A percentile compares a stretch with the other conserved stretches of the same genome.
These are phyloP conservation scores for Nakaseomyces sp. DNA, from an alignment of 1,139 yeast genomes.

Conservation along the genomic window DNA sequence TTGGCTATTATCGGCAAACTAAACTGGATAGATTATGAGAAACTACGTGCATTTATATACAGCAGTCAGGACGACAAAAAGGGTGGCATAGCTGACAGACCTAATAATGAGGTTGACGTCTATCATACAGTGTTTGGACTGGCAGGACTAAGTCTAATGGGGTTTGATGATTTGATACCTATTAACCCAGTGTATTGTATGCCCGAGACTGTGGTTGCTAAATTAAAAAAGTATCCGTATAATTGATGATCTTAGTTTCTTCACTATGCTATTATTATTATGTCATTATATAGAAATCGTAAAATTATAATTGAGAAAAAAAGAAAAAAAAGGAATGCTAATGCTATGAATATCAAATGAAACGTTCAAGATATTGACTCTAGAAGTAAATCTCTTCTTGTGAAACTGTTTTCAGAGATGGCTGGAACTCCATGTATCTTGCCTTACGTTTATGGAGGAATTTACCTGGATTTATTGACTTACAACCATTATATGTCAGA, in stretches of 20 bases:
- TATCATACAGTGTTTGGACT: conserved; percentile 88
- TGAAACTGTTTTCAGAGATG: conserved; percentile 42
- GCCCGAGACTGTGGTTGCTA: conserved; percentile 43
- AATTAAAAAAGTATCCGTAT: conserved; percentile 43
- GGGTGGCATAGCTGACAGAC: conserved; percentile 92
- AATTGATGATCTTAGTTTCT: neutral
- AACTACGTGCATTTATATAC: conserved; percentile 57
- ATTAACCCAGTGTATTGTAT: conserved; percentile 86
- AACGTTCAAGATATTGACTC: no score
- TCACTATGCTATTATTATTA: neutral
- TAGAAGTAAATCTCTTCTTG: conserved; percentile 42
- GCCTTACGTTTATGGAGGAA: conserved; percentile 44
- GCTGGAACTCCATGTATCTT: conserved; percentile 63
- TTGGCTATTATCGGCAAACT: conserved; percentile 56
- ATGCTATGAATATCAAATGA: neutral
- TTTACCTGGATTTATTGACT: conserved; percentile 62
- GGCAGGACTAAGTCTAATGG: conserved; percentile 74
- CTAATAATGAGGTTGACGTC: conserved; percentile 85
- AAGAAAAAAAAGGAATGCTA: neutral
- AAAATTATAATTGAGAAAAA: neutral
- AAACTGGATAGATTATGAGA: conserved; percentile 65
- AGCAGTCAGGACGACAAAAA: conserved; percentile 63
- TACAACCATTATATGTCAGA: conserved; percentile 74
- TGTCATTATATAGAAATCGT: no score
- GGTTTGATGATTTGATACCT: conserved; percentile 44